Conservation (phyloP, 495 filamentous ascomycete species). For the Xeromyces bisporus region DNA sequence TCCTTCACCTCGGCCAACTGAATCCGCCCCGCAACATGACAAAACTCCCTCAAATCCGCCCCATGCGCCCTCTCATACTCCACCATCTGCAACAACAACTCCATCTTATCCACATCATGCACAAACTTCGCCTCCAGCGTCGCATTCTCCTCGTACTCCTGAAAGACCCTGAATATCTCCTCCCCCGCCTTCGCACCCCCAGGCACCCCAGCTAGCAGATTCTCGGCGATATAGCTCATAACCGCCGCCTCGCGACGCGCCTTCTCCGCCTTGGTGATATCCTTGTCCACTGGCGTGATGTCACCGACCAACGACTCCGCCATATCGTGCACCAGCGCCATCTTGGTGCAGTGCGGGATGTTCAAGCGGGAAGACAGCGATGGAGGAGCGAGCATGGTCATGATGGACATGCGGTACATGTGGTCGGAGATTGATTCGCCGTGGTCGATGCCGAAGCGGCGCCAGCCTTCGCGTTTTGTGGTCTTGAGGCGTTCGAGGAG, state of each 20-base stretch:
- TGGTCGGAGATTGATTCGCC: conserved; percentile 87
- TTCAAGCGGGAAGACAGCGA: conserved; percentile 52
- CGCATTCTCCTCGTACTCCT: conserved; percentile 79
- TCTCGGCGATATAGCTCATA: conserved; percentile 71
- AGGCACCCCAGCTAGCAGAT: conserved; percentile 56
- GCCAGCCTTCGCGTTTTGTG: conserved; percentile 89
- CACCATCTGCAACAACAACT: conserved; percentile 84
- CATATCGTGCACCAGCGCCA: conserved; percentile 96
- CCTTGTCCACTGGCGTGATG: conserved; percentile 70
- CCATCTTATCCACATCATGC: conserved; percentile 94
- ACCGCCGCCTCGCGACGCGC: conserved; percentile 65
- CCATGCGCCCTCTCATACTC: conserved; percentile 74
- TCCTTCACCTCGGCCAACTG: conserved; percentile 56
- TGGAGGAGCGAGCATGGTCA: conserved; percentile 82
- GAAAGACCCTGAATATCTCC: conserved; percentile 62
- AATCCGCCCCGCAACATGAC: conserved; percentile 54
- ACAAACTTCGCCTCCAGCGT: conserved; percentile 78
- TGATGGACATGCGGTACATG: conserved; percentile 98
- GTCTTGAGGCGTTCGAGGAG: conserved; percentile 86
- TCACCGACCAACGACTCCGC: conserved; percentile 88
- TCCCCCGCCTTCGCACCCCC: conserved; percentile 42
- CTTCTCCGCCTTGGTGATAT: conserved; percentile 55
- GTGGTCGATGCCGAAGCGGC: conserved; percentile 58
- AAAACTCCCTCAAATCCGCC: conserved; percentile 71
- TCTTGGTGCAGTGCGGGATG: conserved; percentile 69